Evolutionary conservation across 768 basidiomycete genomes (phyloP).

Genomic region (Serpula lacrymans): DNA sequence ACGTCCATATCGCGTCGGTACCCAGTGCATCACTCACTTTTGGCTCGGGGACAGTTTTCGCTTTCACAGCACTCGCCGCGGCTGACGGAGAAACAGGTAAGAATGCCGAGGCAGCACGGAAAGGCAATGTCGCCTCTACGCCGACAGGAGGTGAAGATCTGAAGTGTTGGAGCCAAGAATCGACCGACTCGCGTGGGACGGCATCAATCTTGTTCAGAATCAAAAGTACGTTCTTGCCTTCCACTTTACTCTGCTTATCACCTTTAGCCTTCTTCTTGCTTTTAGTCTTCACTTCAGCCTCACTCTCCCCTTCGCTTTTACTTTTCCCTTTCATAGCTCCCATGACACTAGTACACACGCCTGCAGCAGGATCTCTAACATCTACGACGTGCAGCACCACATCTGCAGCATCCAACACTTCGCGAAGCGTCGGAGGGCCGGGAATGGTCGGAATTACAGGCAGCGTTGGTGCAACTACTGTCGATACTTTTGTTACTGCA

Average conservation of each 20-base stretch:
- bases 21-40: conserved; percentile 60
- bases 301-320: too few relatives aligned
- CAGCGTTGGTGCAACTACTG: too few relatives aligned
- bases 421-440: conserved; percentile 24
- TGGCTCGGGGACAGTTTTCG: conserved; percentile 34
- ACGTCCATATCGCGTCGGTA: conserved; percentile 44
- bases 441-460: conserved; percentile 20
- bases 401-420: conserved; percentile 72
- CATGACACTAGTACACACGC: too few relatives aligned
- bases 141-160: too few relatives aligned
- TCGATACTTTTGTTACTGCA: not conserved
- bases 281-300: conserved; percentile 44
- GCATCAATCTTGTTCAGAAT: conserved; percentile 85
- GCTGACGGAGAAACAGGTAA: conserved; percentile 38
- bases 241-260: too few relatives aligned
- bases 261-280: too few relatives aligned
- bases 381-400: conserved; percentile 81
- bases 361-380: conserved; percentile 75
- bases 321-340: too few relatives aligned
- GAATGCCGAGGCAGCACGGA: conserved; percentile 70
- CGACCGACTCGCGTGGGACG: conserved; percentile 73
- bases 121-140: conserved; percentile 65
- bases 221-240: conserved; percentile 52
- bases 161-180: conserved; percentile 61
- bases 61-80: conserved; percentile 39